These are phyloP conservation scores for Parastagonospora nodorum DNA, from an alignment of 2,329 filamentous ascomycete genomes.

Conservation along the genomic window DNA sequence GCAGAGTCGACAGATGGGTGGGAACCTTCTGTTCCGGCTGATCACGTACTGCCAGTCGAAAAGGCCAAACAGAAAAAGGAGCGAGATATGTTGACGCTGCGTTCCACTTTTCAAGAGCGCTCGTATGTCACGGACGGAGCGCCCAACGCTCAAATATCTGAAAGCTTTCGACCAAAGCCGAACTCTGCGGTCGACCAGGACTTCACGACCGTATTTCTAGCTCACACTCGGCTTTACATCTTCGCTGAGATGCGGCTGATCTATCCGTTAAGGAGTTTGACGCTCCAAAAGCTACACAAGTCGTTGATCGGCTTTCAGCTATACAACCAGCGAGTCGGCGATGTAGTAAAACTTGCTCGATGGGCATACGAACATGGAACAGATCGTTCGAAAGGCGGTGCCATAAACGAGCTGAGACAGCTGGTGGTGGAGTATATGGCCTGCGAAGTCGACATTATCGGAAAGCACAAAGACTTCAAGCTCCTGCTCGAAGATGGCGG, in stretches of 20 bases:
- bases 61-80: conserved; percentile 1
- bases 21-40: no score
- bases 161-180: background rate
- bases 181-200: conserved; percentile 14
- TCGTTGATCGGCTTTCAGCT: conserved; percentile 31
- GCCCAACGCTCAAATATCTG: conserved; percentile 1
- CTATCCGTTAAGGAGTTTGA: conserved; percentile 24
- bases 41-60: no score
- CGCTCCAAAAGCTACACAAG: conserved; percentile 34
- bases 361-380: conserved; percentile 27
- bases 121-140: background rate
- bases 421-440: conserved; percentile 31
- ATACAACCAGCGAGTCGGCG: conserved; percentile 21
- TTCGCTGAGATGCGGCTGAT: conserved; percentile 32
- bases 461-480: conserved; percentile 14
- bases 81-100: background rate
- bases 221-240: conserved; percentile 36
- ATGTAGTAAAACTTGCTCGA: conserved; percentile 29
- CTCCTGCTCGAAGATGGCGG: conserved; percentile 29
- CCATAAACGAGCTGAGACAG: conserved; percentile 24
- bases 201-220: conserved; percentile 31
- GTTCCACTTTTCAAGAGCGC: background rate
- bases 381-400: conserved; percentile 11
- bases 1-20: no score
- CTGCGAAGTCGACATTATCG: conserved; percentile 16